Evolutionary conservation across 495 filamentous ascomycete genomes (phyloP).

Genomic region (Tricharina praecox): DNA sequence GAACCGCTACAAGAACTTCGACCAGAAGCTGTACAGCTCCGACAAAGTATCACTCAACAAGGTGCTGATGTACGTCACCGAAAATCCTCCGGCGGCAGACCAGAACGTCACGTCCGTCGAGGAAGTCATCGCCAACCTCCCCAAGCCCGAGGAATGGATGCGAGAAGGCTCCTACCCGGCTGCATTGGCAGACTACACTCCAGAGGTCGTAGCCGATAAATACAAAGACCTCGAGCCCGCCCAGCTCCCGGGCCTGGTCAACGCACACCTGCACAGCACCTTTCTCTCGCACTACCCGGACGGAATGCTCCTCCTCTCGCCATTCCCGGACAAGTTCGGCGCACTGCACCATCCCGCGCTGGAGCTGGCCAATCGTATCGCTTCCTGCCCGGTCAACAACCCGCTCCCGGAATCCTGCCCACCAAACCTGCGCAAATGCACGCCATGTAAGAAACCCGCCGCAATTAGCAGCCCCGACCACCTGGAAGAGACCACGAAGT

Average conservation of each 20-base stretch:
- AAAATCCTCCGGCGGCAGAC: conserved; percentile 1
- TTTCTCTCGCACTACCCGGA: conserved; percentile 36
- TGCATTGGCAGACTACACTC: conserved; percentile 65
- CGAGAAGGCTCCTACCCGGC: conserved; percentile 43
- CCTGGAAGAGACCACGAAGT: conserved; percentile 42
- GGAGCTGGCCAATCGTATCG: conserved; percentile 53
- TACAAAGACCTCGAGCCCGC: conserved; percentile 48
- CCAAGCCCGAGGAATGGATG: conserved; percentile 38
- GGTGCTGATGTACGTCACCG: conserved; percentile 15
- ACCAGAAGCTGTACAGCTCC: conserved; percentile 56
- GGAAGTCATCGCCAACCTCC: conserved; percentile 35
- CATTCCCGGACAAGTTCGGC: conserved; percentile 53
- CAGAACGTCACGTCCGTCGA: conserved; percentile 51
- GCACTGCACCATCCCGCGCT: conserved; percentile 51
- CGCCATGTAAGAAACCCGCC: conserved; percentile 47
- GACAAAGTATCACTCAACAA: conserved; percentile 33
- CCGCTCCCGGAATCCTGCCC: conserved; percentile 69
- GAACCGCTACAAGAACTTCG: conserved; percentile 57
- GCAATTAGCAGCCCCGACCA: conserved; percentile 40
- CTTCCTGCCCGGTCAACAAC: conserved; percentile 46
- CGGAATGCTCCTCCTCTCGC: conserved; percentile 67
- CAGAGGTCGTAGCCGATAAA: conserved; percentile 37
- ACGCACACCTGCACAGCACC: conserved; percentile 67
- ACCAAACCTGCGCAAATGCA: conserved; percentile 58
- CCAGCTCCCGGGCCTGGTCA: conserved; percentile 61